Conservation (phyloP, 345 rosid species). For the Euphorbia tirucalli region DNA sequence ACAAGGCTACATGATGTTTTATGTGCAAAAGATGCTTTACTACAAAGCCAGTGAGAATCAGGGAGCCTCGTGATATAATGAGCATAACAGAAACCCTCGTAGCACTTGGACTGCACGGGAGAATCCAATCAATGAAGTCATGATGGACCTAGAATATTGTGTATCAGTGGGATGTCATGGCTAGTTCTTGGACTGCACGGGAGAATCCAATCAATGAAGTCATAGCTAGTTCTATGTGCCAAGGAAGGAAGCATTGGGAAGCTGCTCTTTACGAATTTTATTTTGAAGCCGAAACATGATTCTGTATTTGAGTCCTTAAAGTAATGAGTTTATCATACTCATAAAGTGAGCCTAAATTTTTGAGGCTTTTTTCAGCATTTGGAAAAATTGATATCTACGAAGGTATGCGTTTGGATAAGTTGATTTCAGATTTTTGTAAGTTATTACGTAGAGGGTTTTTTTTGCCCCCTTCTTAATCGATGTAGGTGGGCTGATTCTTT, state of each 20-base stretch:
- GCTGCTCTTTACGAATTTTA: neutral
- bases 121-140: neutral
- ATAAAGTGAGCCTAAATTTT: constrained; percentile 48
- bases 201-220: no score
- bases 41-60: constrained; percentile 52
- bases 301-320: neutral
- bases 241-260: constrained; percentile 12
- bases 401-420: constrained; percentile 24
- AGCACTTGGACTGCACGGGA: no score
- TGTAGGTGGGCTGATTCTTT: constrained; percentile 23
- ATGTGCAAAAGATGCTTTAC: constrained; percentile 71
- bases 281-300: neutral
- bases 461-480: constrained; percentile 9
- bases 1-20: constrained; percentile 85
- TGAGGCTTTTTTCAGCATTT: constrained; percentile 34
- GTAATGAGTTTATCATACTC: constrained; percentile 13
- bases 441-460: neutral
- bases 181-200: no score
- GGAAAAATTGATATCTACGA: constrained; percentile 21
- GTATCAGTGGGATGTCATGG: constrained; percentile 13
- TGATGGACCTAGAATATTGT: constrained; percentile 2
- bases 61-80: constrained; percentile 19
- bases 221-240: constrained; percentile 17
- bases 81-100: neutral
- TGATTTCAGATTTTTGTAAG: constrained; percentile 20